Evolutionary conservation across 208 protist species (phyloP), one percentile per base, ranked within the genome.

Genomic region (Leishmania tarentolae): DNA sequence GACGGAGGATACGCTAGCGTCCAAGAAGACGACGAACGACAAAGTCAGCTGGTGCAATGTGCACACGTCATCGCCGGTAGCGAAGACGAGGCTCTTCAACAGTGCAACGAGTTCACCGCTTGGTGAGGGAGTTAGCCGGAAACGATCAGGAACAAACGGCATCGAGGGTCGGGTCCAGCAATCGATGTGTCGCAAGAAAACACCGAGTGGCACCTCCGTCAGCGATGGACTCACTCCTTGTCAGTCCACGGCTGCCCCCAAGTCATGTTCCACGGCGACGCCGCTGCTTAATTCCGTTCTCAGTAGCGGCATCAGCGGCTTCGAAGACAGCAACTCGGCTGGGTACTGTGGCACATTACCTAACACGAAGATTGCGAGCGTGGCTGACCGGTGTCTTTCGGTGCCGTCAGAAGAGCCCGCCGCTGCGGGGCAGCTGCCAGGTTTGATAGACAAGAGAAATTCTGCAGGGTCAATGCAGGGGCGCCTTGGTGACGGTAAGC

Each of bases 31-130:
- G 56, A 59, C 68, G 59, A 61, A 21, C 44, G 68, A 72, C 24
- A 74, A 61, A 44, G 71, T 68, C 28, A 77, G 59, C 63, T 81
- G 75, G 69, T 74, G 56, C 21, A 47, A 66, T 28, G 59, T 31
- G 0, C 56, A 68, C 6, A 37, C 28, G 63, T 71, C 81, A 15
- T 69, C 63, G 31, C 61, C 76, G 24, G 70, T 81, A 1, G 8
- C 69, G 46, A 31, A 73, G 17, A 19, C 53, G 35, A 7, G 53
- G 65, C 28, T 75, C 17, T 6, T 28, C 65, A 35, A 21, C 57
- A 24, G 44, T 37, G 19, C 31, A 42, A 2, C 47, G 28, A 24
- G 15, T 19, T 57, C 46, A 13, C 2, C 11, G 15, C 7, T 47
- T 31, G 21, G 3, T 28, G 73, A 50, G 59, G 75, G 52, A 47